These are phyloP conservation scores for Bipolaris cookei DNA, from an alignment of 2,329 filamentous ascomycete genomes.

Conservation along the genomic window DNA sequence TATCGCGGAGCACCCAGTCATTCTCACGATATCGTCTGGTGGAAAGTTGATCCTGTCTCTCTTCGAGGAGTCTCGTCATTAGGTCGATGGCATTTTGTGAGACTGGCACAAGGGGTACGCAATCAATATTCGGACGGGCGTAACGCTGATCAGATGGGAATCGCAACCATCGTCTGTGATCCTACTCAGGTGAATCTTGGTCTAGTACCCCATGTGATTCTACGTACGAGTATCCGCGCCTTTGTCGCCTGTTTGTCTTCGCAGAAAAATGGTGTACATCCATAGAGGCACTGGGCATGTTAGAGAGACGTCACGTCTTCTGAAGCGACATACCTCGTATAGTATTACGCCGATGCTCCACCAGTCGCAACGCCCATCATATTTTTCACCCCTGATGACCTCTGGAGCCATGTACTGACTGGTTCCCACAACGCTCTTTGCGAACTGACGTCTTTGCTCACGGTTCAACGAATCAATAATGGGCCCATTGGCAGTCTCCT, in stretches of 20 bases:
- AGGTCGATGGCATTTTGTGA: slow-evolving; percentile 77
- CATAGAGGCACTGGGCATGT: slow-evolving; percentile 73
- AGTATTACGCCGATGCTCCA: slow-evolving; percentile 96
- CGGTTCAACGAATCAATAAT: slow-evolving; percentile 54
- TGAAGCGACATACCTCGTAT: slow-evolving; percentile 67
- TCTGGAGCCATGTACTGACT: slow-evolving; percentile 99
- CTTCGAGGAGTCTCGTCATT: slow-evolving; percentile 73
- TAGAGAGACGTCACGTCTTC: background rate
- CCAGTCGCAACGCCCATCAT: slow-evolving; percentile 95
- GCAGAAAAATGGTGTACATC: slow-evolving; percentile 85
- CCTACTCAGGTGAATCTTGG: slow-evolving; percentile 54
- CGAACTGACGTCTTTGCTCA: slow-evolving; percentile 69
- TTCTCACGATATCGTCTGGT: slow-evolving; percentile 75
- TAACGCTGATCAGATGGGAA: slow-evolving; percentile 68
- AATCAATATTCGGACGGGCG: slow-evolving; percentile 59
- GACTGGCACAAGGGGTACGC: slow-evolving; percentile 57
- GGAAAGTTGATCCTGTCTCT: slow-evolving; percentile 77
- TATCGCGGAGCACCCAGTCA: slow-evolving; percentile 55
- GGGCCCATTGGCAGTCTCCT: slow-evolving; percentile 35
- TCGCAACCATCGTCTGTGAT: slow-evolving; percentile 71
- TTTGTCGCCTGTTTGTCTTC: slow-evolving; percentile 86
- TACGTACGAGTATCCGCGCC: slow-evolving; percentile 75
- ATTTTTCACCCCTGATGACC: slow-evolving; percentile 79
- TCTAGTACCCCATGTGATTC: background rate
- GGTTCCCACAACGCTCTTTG: slow-evolving; percentile 88